Evolutionary conservation across 768 basidiomycete species (phyloP).

Genomic region (Pholiota conissans): DNA sequence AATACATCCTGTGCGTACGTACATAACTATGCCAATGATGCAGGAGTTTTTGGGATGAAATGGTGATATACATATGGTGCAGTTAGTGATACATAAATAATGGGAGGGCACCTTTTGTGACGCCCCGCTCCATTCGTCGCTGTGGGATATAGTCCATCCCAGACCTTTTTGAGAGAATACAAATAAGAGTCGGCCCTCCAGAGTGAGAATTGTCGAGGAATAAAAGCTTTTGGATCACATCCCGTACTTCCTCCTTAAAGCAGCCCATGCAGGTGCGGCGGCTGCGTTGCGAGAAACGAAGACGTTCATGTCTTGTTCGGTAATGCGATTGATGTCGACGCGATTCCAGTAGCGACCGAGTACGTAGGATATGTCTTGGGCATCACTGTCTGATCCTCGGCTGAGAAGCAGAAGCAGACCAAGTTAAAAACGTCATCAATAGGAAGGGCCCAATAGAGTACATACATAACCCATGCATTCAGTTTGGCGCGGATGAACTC

Average conservation of each 20-base stretch:
- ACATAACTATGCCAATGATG: not conserved
- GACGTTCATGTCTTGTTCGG: constrained; percentile 81
- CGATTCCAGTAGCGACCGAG: constrained; percentile 78
- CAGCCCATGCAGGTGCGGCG: constrained; percentile 73
- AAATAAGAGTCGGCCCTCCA: not conserved
- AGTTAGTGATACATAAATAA: constrained; percentile 16
- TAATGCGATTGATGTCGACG: constrained; percentile 84
- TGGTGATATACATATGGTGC: constrained; percentile 11
- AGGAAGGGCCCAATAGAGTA: constrained; percentile 14
- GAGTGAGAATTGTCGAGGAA: not conserved
- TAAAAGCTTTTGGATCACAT: constrained; percentile 37
- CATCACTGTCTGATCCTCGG: constrained; percentile 70
- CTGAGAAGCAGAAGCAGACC: constrained; percentile 35
- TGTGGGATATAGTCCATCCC: not conserved
- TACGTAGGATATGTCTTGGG: constrained; percentile 72
- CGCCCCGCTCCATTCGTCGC: constrained; percentile 3
- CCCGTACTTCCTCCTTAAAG: constrained; percentile 74
- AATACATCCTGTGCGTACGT: too few species aligned
- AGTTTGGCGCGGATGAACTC: constrained; percentile 87
- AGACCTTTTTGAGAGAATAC: not conserved
- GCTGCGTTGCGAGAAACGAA: constrained; percentile 62
- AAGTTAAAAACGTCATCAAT: constrained; percentile 15
- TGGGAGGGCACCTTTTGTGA: constrained; percentile 16
- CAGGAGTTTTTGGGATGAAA: constrained; percentile 7
- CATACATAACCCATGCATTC: constrained; percentile 80